A percentile compares a stretch with the other conserved stretches of the same genome.
Evolutionary conservation across 2,329 filamentous ascomycete species (phyloP).

Genomic region (Trichoderma afroharzianum): DNA sequence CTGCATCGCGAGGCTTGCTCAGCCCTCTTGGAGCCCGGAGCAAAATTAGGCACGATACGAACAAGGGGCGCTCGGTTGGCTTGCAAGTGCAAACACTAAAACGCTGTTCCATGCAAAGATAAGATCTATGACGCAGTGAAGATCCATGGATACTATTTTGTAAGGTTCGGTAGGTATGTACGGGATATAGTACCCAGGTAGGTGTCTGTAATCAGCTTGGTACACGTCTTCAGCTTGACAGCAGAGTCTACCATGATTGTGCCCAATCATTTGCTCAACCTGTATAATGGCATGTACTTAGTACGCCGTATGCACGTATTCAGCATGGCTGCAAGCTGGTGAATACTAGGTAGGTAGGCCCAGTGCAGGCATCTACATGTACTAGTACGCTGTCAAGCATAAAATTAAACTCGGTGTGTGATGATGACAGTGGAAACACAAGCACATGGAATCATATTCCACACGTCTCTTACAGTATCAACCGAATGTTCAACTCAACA

Average conservation of each 20-base stretch:
- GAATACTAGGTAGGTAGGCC: not conserved
- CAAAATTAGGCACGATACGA: not conserved
- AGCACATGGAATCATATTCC: not conserved
- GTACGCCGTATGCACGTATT: not conserved
- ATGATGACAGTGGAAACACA: not conserved
- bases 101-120: not conserved
- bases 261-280: not conserved
- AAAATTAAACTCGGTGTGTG: not conserved
- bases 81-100: not conserved
- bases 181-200: not conserved
- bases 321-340: not conserved
- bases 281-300: not conserved
- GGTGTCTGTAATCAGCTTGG: not conserved
- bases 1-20: not conserved
- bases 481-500: not conserved
- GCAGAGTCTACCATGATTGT: not conserved
- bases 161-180: not conserved
- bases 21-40: not conserved
- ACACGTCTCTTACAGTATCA: not conserved
- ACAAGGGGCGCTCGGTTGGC: not conserved
- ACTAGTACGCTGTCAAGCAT: not conserved
- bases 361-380: not conserved
- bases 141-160: not conserved
- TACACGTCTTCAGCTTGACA: not conserved
- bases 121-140: not conserved